A percentile compares a stretch with the other conserved stretches of the same genome.
phyloP scores from a whole-genome alignment of 202 grass and related monocot species.

The Alloteropsis angusta region DNA sequence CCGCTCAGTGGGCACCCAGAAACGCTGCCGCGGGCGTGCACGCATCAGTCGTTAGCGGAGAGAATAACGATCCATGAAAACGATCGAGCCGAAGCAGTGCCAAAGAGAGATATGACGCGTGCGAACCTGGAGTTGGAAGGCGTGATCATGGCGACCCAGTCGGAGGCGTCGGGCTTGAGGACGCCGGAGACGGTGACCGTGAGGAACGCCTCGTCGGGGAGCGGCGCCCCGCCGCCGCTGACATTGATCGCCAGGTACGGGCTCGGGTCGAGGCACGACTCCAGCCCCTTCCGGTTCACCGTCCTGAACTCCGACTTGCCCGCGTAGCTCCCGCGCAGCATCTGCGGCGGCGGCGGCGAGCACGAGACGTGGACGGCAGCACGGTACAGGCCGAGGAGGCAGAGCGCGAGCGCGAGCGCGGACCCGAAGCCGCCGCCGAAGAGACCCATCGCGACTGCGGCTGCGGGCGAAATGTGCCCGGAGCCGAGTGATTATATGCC shows the following conservation, averaged over 20 bases:
- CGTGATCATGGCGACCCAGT: conserved; percentile 88
- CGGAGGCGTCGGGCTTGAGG: conserved; percentile 19
- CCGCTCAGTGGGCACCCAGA: conserved; percentile 41
- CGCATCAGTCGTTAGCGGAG: background rate
- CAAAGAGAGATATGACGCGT: too few species aligned
- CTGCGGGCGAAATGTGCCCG: background rate
- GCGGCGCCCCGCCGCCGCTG: conserved; percentile 8
- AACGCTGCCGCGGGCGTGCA: conserved; percentile 30
- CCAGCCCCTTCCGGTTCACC: conserved; percentile 56
- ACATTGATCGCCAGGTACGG: conserved; percentile 47
- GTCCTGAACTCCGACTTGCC: conserved; percentile 74
- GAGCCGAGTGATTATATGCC: background rate
- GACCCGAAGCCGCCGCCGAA: background rate
- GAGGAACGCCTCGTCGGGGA: conserved; percentile 57
- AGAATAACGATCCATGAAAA: background rate
- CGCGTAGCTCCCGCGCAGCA: conserved; percentile 31
- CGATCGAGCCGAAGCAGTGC: background rate
- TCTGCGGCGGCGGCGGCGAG: background rate
- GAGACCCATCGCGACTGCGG: background rate
- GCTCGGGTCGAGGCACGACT: conserved; percentile 29
- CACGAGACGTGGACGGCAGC: background rate
- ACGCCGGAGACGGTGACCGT: conserved; percentile 57
- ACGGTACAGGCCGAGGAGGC: background rate
- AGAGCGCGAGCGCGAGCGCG: background rate
- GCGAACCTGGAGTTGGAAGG: conserved; percentile 59